phyloP scores from a whole-genome alignment of 179 eudicot species.

The Corrigiola litoralis region DNA sequence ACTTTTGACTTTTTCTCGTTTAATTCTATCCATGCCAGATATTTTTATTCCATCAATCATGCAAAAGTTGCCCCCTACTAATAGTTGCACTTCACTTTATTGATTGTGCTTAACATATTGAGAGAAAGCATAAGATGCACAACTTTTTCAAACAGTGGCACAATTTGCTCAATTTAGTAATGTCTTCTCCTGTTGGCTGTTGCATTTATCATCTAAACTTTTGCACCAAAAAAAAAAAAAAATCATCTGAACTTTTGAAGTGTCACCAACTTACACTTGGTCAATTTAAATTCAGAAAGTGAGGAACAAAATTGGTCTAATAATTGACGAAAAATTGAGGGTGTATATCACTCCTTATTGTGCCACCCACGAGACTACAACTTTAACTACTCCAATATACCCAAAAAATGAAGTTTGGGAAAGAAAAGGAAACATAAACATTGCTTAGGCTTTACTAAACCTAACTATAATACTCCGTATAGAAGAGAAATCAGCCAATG shows the following conservation, averaged over 20 bases:
- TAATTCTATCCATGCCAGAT: background rate
- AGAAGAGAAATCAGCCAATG: too few relatives aligned
- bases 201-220: background rate
- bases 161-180: background rate
- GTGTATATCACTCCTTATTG: background rate
- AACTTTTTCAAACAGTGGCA: background rate
- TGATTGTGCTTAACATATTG: slow-evolving; percentile 13
- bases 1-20: slow-evolving; percentile 16
- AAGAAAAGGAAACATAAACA: too few relatives aligned
- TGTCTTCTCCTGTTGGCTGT: too few relatives aligned
- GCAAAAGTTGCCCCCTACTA: slow-evolving; percentile 11
- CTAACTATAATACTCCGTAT: too few relatives aligned
- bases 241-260: background rate
- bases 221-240: background rate
- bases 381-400: too few relatives aligned
- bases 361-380: too few relatives aligned
- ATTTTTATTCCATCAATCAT: slow-evolving; percentile 26
- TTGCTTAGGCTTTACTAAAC: too few relatives aligned
- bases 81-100: background rate
- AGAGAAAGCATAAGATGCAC: slow-evolving; percentile 2
- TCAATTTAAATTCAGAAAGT: too few relatives aligned
- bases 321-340: background rate
- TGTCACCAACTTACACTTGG: too few relatives aligned
- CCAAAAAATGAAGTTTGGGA: too few relatives aligned
- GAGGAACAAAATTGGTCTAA: too few relatives aligned